Percentiles rank a stretch among this genome's conserved stretches.
These are phyloP conservation scores for Sporisorium iseilematis-ciliati DNA, from an alignment of 1,284 basidiomycete species.

Conservation along the genomic window DNA sequence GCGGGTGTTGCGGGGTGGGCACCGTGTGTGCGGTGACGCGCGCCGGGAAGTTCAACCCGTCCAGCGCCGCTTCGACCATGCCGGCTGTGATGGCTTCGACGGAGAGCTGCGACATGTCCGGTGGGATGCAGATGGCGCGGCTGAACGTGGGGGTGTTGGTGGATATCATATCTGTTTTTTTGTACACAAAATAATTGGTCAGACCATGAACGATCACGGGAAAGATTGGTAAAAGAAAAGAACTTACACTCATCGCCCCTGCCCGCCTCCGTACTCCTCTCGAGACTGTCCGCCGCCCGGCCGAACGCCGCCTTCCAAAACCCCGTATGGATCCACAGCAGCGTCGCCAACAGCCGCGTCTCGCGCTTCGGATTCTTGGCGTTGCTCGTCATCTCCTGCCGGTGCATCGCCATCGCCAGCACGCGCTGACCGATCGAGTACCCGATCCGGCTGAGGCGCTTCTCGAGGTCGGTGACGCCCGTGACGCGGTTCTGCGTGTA, in stretches of 20 bases:
- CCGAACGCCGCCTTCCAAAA: conserved; percentile 95
- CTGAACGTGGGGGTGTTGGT: conserved; percentile 95
- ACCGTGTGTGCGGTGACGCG: conserved; percentile 96
- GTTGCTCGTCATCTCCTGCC: conserved; percentile 53
- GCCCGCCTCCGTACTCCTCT: conserved; percentile 86
- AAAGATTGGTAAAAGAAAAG: neutral
- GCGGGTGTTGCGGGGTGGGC: conserved; percentile 82
- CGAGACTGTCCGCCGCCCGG: conserved; percentile 90
- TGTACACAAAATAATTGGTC: neutral
- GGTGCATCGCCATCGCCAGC: conserved; percentile 51
- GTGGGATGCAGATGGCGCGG: conserved; percentile 89
- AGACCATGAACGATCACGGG: no score
- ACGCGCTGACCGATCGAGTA: conserved; percentile 59
- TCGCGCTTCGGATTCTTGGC: conserved; percentile 64
- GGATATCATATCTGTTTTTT: conserved; percentile 93
- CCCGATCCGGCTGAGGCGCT: conserved; percentile 55
- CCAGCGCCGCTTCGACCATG: conserved; percentile 95
- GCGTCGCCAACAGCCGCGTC: conserved; percentile 59
- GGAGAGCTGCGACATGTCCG: conserved; percentile 91
- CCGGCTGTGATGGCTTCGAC: conserved; percentile 97
- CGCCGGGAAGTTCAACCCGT: conserved; percentile 93
- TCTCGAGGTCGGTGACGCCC: conserved; percentile 92
- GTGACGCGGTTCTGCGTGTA: conserved; percentile 95
- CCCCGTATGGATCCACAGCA: conserved; percentile 72
- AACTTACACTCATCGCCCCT: conserved; percentile 82